A percentile compares a stretch with the other conserved stretches of the same genome.
These are phyloP conservation scores for Hibiscus syriacus DNA, from an alignment of 345 rosid genomes.

Conservation along the genomic window DNA sequence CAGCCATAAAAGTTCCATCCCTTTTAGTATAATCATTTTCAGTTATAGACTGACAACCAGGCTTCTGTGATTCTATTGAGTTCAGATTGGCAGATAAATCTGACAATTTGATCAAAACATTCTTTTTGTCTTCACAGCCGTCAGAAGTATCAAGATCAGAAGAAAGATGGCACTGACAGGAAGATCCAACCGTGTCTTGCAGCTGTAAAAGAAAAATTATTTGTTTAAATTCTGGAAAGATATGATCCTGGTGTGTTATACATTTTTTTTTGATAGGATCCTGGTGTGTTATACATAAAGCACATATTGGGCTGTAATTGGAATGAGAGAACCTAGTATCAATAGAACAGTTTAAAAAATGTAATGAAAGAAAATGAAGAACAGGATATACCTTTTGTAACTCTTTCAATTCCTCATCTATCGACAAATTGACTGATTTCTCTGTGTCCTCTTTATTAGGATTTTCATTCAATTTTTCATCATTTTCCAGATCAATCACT, in stretches of 20 bases:
- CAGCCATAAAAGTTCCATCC: slow-evolving; percentile 22
- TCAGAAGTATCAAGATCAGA: slow-evolving; percentile 14
- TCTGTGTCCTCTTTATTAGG: slow-evolving; percentile 21
- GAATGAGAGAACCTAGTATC: not conserved
- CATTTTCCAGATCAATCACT: slow-evolving; percentile 19
- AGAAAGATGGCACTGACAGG: slow-evolving; percentile 13
- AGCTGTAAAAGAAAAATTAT: slow-evolving; percentile 11
- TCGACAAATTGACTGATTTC: slow-evolving; percentile 23
- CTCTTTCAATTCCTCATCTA: slow-evolving; percentile 29
- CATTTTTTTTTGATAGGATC: no score
- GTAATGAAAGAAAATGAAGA: not conserved
- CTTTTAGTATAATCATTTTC: slow-evolving; percentile 27
- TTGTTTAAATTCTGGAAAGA: not conserved
- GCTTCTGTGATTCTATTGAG: slow-evolving; percentile 20
- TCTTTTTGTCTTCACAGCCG: slow-evolving; percentile 19
- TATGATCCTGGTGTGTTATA: not conserved
- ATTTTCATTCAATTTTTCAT: slow-evolving; percentile 21
- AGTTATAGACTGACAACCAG: slow-evolving; percentile 16
- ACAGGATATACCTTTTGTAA: slow-evolving; percentile 20
- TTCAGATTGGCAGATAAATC: slow-evolving; percentile 20
- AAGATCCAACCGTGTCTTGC: slow-evolving; percentile 38
- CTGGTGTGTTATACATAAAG: not conserved
- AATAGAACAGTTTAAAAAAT: not conserved
- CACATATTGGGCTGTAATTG: not conserved
- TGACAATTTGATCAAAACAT: slow-evolving; percentile 18